Evolutionary conservation across 2,329 filamentous ascomycete species (phyloP), one percentile per base, ranked within the genome.

Genomic region (Talaromyces atroroseus): DNA sequence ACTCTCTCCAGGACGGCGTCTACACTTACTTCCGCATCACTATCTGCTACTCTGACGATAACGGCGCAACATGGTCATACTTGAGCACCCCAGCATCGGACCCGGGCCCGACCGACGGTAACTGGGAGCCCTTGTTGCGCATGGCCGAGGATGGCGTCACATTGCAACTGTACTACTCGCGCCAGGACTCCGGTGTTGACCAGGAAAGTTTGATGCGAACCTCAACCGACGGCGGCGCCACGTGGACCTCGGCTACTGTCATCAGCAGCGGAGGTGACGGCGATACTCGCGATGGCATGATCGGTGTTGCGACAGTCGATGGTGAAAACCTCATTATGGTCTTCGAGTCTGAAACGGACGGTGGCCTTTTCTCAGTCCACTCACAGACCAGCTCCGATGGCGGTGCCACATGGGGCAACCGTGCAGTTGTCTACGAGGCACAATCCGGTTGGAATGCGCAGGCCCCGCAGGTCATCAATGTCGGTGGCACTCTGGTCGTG

Each of bases 91-190:
- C 38, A 12, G 52, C 52, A 7, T 34, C 52, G 5, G 23, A 48
- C 18, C 26, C 44, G 7, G 32, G 32, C 23, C 26, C 42, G 18
- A 23, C 38, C 7, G 20, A 48, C 20, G 52, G 52, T n/a, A 36
- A 36, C 21, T 54, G 52, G 52, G 52, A 54, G 52, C 52, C 52
- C 7, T 54, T 54, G 23, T 21, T 54, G 21, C 52, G 52, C 14
- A 49, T 48, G n/a, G 52, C 44, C 18, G 51, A 45, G 24, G 46
- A 48, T 48, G 38, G 38, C 14, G 34, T 24, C 10, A 45, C 38
- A 20, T 32, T 54, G 29, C 52, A 54, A 29, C 20, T 54, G 10
- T 48, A 48, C 29, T 54, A 48, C 45, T 54, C 52, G 18, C 44
- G 32, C 14, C 26, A 54, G 34, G 23, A 36, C 42, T 23, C 26